Conservation (phyloP, 176 grass and related monocot genomes). For the Sorghum bicolor region Sorghum_bicolor_NCBIv3 NC_012873.2:62872001-62872500, state of each 20-base stretch:
- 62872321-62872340: neutral
- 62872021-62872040: neutral
- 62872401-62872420: too few relatives aligned
- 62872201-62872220: constrained; percentile 11
- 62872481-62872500: neutral
- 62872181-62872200: neutral
- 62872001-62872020: neutral
- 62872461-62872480: too few relatives aligned
- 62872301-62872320: neutral
- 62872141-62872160: neutral
- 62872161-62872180: constrained; percentile 1
- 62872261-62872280: constrained; percentile 24
- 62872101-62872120: neutral
- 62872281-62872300: neutral
- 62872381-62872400: neutral
- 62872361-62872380: neutral
- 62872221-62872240: constrained; percentile 30
- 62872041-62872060: neutral
- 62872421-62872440: constrained; percentile 5
- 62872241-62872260: neutral
- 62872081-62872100: neutral
- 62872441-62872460: neutral
- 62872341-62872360: neutral
- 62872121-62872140: neutral
- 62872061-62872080: neutral